These are phyloP conservation scores for Aspergillus vadensis DNA, from an alignment of 2,329 filamentous ascomycete genomes.

Conservation along the genomic window DNA sequence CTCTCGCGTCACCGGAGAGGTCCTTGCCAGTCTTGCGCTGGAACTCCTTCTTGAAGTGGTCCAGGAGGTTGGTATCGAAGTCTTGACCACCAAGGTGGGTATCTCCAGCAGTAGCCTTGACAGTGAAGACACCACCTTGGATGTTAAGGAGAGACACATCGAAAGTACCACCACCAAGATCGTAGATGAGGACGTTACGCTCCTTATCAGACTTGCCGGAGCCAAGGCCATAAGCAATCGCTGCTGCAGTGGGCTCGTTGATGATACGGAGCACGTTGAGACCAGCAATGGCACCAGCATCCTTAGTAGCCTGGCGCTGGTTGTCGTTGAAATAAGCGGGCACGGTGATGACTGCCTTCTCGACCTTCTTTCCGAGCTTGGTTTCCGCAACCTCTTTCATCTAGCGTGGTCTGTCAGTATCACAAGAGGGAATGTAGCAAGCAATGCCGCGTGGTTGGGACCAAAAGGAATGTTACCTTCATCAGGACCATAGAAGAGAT, in stretches of 20 bases:
- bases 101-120: constrained; percentile 97
- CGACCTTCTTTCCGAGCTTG: constrained; percentile 98
- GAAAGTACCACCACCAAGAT: constrained; percentile 99
- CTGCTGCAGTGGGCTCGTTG: constrained; percentile 98
- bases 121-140: constrained; percentile 98
- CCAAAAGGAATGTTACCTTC: constrained; percentile 66
- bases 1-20: constrained; percentile 80
- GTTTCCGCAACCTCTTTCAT: constrained; percentile 99
- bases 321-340: constrained; percentile 99
- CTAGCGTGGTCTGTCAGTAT: constrained; percentile 48
- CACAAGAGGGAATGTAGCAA: background rate
- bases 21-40: constrained; percentile 76
- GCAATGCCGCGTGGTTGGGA: constrained; percentile 4
- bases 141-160: constrained; percentile 99
- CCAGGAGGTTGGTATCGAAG: constrained; percentile 93
- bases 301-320: constrained; percentile 99
- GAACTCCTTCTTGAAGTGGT: constrained; percentile 98
- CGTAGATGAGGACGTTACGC: constrained; percentile 99
- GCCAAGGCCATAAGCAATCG: constrained; percentile 97
- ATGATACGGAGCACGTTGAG: constrained; percentile 99
- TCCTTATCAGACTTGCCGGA: constrained; percentile 95
- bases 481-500: constrained; percentile 98
- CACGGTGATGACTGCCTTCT: constrained; percentile 98
- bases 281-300: constrained; percentile 94
- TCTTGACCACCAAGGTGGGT: constrained; percentile 95